Percentiles rank a stretch among this genome's conserved stretches.
Evolutionary conservation across 1,284 basidiomycete genomes (phyloP).

Genomic region (Pseudozyma sp.): DNA sequence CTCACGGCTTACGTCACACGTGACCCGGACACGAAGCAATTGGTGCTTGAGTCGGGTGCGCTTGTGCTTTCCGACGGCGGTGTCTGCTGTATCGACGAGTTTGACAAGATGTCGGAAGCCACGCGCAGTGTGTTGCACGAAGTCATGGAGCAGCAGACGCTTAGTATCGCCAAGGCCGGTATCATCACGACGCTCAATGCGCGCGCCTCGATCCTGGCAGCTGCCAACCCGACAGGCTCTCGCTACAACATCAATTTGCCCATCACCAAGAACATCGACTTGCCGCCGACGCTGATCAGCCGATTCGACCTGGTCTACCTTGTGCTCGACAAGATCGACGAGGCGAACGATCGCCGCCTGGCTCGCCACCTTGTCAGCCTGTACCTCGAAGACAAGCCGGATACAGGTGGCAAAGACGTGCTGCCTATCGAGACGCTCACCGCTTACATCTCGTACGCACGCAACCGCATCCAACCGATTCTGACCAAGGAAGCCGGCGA

Average conservation of each 20-base stretch:
- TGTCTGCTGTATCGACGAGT: conserved; percentile 99
- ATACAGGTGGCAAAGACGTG: conserved; percentile 78
- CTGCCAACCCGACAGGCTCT: conserved; percentile 95
- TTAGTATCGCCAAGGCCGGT: conserved; percentile 98
- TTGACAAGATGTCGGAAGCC: conserved; percentile 98
- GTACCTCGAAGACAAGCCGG: conserved; percentile 90
- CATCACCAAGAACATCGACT: conserved; percentile 76
- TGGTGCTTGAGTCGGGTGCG: conserved; percentile 96
- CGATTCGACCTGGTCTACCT: conserved; percentile 98
- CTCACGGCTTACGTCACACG: conserved; percentile 97
- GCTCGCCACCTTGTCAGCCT: conserved; percentile 92
- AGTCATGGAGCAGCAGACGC: conserved; percentile 99
- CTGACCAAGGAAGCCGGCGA: conserved; percentile 86
- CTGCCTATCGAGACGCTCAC: conserved; percentile 88
- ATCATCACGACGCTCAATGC: conserved; percentile 99
- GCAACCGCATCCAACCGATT: conserved; percentile 87
- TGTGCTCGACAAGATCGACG: conserved; percentile 89
- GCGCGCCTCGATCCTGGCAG: conserved; percentile 93
- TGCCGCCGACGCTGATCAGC: conserved; percentile 96
- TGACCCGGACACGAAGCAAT: conserved; percentile 96
- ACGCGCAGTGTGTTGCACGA: conserved; percentile 96
- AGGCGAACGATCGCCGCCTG: conserved; percentile 85
- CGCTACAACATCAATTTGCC: conserved; percentile 91
- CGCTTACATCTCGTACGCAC: conserved; percentile 92
- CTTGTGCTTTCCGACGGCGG: conserved; percentile 96